Conservation (phyloP, 345 rosid species). For the Dovyalis caffra region DNA sequence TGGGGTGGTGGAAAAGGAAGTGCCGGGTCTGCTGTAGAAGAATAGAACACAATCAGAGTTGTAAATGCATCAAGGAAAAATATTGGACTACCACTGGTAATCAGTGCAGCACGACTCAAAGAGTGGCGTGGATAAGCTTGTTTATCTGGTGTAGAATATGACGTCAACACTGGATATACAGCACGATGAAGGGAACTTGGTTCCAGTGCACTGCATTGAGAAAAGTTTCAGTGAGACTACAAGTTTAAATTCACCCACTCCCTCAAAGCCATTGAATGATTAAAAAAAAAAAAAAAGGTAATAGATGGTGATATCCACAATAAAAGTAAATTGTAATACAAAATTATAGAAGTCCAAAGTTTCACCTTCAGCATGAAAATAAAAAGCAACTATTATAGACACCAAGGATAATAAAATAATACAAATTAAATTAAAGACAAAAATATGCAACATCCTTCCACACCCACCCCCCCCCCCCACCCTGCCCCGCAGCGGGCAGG, state of each 20-base stretch:
- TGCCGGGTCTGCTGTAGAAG: conserved; percentile 79
- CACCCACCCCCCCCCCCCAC: too few relatives aligned
- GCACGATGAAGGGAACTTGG: conserved; percentile 90
- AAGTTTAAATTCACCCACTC: neutral
- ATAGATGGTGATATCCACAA: neutral
- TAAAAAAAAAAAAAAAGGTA: neutral
- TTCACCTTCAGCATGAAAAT: neutral
- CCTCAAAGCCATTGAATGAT: neutral
- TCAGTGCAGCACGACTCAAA: conserved; percentile 81
- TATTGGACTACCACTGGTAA: conserved; percentile 94
- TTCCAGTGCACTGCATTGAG: conserved; percentile 66
- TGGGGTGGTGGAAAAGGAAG: conserved; percentile 96
- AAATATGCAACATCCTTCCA: neutral
- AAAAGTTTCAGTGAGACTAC: neutral
- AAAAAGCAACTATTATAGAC: neutral
- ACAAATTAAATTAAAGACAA: neutral
- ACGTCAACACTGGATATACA: conserved; percentile 70
- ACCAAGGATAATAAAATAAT: neutral
- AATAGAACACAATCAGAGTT: conserved; percentile 78
- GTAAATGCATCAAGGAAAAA: conserved; percentile 95
- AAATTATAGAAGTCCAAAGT: neutral
- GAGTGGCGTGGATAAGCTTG: conserved; percentile 94
- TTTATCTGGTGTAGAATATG: conserved; percentile 77
- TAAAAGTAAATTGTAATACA: neutral
- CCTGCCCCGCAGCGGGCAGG: neutral